phyloP scores from a whole-genome alignment of 2,329 filamentous ascomycete species.

The Aspergillus sp. region DNA sequence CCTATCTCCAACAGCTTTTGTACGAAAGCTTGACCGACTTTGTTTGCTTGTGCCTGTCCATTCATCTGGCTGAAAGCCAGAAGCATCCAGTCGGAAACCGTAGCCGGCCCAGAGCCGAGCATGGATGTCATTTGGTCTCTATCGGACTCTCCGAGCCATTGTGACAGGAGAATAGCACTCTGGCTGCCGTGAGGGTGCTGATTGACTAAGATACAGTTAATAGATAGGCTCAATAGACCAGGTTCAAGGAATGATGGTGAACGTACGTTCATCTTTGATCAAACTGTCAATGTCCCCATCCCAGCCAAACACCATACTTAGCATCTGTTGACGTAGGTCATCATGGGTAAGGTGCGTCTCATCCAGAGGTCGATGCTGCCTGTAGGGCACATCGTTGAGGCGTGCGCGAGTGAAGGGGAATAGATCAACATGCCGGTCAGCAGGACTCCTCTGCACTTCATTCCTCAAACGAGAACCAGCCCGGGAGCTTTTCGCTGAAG shows the following conservation, averaged over 20 bases:
- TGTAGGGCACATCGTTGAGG: conserved; percentile 77
- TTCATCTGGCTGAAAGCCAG: conserved; percentile 86
- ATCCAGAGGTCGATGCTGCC: conserved; percentile 58
- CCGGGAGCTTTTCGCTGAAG: conserved; percentile 38
- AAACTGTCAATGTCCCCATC: conserved; percentile 75
- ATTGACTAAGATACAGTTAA: conserved; percentile 45
- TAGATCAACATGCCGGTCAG: conserved; percentile 69
- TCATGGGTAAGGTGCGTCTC: conserved; percentile 62
- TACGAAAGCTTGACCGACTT: conserved; percentile 84
- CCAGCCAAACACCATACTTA: conserved; percentile 93
- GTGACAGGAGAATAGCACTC: conserved; percentile 75
- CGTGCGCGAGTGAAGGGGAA: conserved; percentile 82
- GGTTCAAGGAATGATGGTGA: neutral
- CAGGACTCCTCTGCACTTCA: conserved; percentile 73
- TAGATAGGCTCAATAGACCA: neutral
- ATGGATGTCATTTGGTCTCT: conserved; percentile 75
- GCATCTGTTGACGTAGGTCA: conserved; percentile 82
- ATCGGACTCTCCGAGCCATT: conserved; percentile 87
- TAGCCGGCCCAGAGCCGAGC: conserved; percentile 75
- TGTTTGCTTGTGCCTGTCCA: conserved; percentile 72
- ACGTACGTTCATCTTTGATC: conserved; percentile 71
- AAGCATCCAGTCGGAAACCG: conserved; percentile 94
- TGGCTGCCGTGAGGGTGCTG: conserved; percentile 70
- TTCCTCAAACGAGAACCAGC: conserved; percentile 68
- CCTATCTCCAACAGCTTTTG: conserved; percentile 84